These are phyloP conservation scores for Microbotryomycetes sp. DNA, from an alignment of 1,284 basidiomycete genomes.

Conservation along the genomic window DNA sequence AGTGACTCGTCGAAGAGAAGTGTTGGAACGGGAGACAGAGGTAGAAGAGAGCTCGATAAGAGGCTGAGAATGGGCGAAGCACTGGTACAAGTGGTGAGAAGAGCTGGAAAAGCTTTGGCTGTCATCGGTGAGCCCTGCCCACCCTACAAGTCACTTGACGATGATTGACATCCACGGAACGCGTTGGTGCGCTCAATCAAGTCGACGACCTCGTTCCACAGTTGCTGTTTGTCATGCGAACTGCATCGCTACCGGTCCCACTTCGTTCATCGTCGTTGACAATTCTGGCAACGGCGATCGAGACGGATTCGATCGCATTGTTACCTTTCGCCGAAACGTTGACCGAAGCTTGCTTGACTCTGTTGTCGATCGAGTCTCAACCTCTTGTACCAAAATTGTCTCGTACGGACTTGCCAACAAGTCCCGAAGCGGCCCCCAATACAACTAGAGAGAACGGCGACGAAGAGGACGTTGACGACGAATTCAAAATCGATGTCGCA, in stretches of 20 bases:
- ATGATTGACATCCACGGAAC: slow-evolving; percentile 2
- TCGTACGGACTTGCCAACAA: slow-evolving; percentile 9
- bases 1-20: slow-evolving; percentile 1
- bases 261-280: slow-evolving; percentile 76
- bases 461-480: slow-evolving; percentile 1
- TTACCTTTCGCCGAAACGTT: slow-evolving; percentile 58
- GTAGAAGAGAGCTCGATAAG: slow-evolving; percentile 64
- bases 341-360: slow-evolving; percentile 60
- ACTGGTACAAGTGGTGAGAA: slow-evolving; percentile 65
- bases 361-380: slow-evolving; percentile 61
- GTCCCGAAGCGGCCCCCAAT: not conserved
- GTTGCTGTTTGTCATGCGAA: slow-evolving; percentile 56
- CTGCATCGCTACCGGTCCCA: slow-evolving; percentile 56
- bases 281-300: slow-evolving; percentile 64
- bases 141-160: slow-evolving; percentile 1
- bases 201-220: slow-evolving; percentile 64
- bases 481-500: not conserved
- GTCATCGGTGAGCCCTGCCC: slow-evolving; percentile 54
- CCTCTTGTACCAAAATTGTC: slow-evolving; percentile 10
- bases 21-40: slow-evolving; percentile 45
- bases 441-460: slow-evolving; percentile 19
- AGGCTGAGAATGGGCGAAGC: slow-evolving; percentile 82
- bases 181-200: too few relatives aligned
- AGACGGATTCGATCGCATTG: slow-evolving; percentile 56
- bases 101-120: slow-evolving; percentile 62